Evolutionary conservation across 1,139 yeast species (phyloP).

Genomic region (Saccharomyces hybrid): DNA sequence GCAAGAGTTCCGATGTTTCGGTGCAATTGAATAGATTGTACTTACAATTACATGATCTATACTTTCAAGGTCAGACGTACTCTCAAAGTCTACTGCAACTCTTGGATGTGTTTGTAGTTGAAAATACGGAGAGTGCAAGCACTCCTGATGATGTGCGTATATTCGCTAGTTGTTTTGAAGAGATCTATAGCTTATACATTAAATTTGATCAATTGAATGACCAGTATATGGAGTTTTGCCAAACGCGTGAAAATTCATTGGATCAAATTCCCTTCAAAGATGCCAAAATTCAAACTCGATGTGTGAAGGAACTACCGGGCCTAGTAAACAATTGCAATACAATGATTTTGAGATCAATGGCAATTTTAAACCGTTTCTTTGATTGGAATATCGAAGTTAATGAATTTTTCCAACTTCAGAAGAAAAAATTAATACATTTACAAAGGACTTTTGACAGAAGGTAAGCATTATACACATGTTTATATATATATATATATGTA

Average conservation of each 20-base stretch:
- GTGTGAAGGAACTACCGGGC: neutral
- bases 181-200: neutral
- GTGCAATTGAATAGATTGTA: neutral
- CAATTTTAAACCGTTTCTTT: slow-evolving; percentile 8
- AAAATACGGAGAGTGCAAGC: neutral
- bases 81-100: neutral
- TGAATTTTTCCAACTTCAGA: slow-evolving; percentile 6
- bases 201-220: neutral
- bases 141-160: neutral
- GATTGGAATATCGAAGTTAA: slow-evolving; percentile 7
- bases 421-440: neutral
- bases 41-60: neutral
- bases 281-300: neutral
- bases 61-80: neutral
- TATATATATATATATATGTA: neutral
- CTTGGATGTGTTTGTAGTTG: neutral
- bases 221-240: neutral
- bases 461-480: too few species aligned
- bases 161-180: neutral
- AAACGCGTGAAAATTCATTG: neutral
- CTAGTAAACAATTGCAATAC: neutral
- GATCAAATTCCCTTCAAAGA: neutral
- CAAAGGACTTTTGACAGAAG: neutral
- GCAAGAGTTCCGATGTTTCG: neutral
- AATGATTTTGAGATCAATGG: slow-evolving; percentile 4